A percentile compares a stretch with the other conserved stretches of the same genome.
Evolutionary conservation across 257 asterid genomes (phyloP).

Genomic region (Thymus quinquecostatus): DNA sequence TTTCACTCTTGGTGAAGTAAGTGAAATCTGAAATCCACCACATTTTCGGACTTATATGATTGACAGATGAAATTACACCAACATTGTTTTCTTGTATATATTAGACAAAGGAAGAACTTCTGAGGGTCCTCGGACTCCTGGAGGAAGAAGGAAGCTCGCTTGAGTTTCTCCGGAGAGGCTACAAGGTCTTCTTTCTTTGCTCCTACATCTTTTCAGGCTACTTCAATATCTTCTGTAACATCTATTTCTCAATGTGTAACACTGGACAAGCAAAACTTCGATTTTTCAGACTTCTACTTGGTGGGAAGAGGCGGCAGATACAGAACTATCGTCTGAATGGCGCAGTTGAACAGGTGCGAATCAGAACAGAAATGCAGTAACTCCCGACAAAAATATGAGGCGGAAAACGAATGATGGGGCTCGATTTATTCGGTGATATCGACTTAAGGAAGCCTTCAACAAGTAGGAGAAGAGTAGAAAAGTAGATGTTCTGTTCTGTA

Average conservation of each 20-base stretch:
- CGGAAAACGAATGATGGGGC: neutral
- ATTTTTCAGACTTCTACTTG: conserved; percentile 74
- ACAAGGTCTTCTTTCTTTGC: conserved; percentile 56
- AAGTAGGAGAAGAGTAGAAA: neutral
- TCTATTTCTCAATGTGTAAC: too few relatives aligned
- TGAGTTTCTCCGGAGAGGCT: conserved; percentile 92
- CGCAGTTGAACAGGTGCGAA: conserved; percentile 57
- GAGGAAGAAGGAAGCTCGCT: conserved; percentile 98
- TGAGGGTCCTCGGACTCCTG: conserved; percentile 86
- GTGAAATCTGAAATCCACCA: conserved; percentile 22
- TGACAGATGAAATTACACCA: neutral
- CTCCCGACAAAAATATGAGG: neutral
- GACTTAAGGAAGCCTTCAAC: neutral
- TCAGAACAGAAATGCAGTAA: neutral
- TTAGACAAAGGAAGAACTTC: conserved; percentile 93
- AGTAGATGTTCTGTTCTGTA: neutral
- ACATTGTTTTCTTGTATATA: conserved; percentile 29
- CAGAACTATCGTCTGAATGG: conserved; percentile 85
- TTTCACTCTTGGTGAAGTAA: conserved; percentile 86
- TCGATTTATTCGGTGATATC: neutral
- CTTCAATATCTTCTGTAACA: neutral
- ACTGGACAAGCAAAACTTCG: neutral
- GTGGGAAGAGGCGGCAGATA: conserved; percentile 91
- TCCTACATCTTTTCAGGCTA: conserved; percentile 1
- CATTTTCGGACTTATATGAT: conserved; percentile 5